Conservation (phyloP, 306 rosid genomes). For the Amphicarpaea edgeworthii region DNA sequence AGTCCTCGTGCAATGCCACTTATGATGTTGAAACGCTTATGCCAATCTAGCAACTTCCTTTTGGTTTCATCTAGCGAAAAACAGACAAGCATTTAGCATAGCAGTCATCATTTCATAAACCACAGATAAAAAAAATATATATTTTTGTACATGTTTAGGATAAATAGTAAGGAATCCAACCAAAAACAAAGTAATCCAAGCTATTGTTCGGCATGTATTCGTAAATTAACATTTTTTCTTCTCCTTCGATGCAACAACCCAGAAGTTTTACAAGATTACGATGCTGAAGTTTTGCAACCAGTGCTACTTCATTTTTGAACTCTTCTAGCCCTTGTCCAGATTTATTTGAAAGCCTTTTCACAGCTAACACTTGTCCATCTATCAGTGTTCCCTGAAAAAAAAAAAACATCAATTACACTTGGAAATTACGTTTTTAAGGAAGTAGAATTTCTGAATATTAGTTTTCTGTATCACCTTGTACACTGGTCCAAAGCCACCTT, state of each 20-base stretch:
- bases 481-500: constrained; percentile 57
- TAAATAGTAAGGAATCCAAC: neutral
- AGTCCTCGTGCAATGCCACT: neutral
- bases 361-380: neutral
- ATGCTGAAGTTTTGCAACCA: constrained; percentile 6
- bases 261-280: constrained; percentile 27
- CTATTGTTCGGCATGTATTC: constrained; percentile 36
- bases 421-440: neutral
- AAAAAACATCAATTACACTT: neutral
- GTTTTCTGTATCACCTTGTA: constrained; percentile 38
- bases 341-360: neutral
- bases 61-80: neutral
- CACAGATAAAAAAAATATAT: too few species aligned
- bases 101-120: neutral
- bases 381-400: neutral
- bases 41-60: neutral
- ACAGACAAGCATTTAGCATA: neutral
- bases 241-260: constrained; percentile 18
- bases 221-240: constrained; percentile 18
- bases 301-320: neutral
- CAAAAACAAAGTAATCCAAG: constrained; percentile 28
- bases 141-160: too few species aligned
- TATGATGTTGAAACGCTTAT: neutral
- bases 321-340: constrained; percentile 8
- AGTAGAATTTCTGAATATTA: neutral